Evolutionary conservation across 2,329 filamentous ascomycete genomes (phyloP).

Genomic region (Pestalotiopsis fici): DNA sequence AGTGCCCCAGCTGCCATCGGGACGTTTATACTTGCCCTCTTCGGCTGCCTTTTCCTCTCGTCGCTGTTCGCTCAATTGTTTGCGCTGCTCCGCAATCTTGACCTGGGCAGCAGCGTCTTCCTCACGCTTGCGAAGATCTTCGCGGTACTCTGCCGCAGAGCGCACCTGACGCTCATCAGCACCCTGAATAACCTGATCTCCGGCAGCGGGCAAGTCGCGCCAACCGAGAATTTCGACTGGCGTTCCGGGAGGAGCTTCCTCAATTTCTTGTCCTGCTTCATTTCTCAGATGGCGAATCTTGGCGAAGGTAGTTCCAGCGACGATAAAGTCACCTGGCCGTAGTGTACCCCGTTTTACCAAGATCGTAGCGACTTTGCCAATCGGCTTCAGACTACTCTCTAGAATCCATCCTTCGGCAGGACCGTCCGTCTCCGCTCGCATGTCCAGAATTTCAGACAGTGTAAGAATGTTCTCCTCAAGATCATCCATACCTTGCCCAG

Average conservation of each 20-base stretch:
- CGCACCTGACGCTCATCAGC: slow-evolving; percentile 77
- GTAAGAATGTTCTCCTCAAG: slow-evolving; percentile 89
- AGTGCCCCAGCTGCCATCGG: slow-evolving; percentile 23
- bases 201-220: slow-evolving; percentile 79
- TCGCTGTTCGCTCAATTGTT: slow-evolving; percentile 56
- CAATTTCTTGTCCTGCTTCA: slow-evolving; percentile 74
- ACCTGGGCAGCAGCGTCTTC: slow-evolving; percentile 78
- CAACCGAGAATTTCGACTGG: slow-evolving; percentile 95
- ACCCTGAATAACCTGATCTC: slow-evolving; percentile 85
- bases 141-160: slow-evolving; percentile 74
- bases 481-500: slow-evolving; percentile 85
- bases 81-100: slow-evolving; percentile 70
- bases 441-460: slow-evolving; percentile 86
- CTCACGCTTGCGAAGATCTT: slow-evolving; percentile 69
- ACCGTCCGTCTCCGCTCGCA: slow-evolving; percentile 76
- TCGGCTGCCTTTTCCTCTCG: slow-evolving; percentile 55
- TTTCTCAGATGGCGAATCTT: slow-evolving; percentile 83
- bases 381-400: slow-evolving; percentile 84
- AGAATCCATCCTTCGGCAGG: slow-evolving; percentile 91
- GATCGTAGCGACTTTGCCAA: slow-evolving; percentile 84
- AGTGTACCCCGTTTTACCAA: slow-evolving; percentile 88
- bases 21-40: slow-evolving; percentile 23
- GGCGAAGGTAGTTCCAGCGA: slow-evolving; percentile 87
- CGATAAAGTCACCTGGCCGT: slow-evolving; percentile 76
- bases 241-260: slow-evolving; percentile 79